Evolutionary conservation across 2,329 filamentous ascomycete species (phyloP).

Genomic region (Fusarium nanum): DNA sequence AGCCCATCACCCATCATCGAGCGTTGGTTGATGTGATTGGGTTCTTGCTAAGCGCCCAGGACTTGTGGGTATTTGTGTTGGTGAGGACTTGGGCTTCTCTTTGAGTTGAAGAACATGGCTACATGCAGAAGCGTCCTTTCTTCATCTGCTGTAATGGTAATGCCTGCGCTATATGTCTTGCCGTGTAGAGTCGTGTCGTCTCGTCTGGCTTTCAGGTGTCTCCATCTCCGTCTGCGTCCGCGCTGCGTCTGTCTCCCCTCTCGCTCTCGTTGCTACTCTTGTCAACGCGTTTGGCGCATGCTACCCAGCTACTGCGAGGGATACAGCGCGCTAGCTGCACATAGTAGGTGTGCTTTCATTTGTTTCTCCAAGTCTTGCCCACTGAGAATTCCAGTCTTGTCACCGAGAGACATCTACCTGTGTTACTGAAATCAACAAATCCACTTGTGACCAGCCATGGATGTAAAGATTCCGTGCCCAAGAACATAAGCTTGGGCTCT

Average conservation of each 20-base stretch:
- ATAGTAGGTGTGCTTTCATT: constrained; percentile 26
- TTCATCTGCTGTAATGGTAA: constrained; percentile 3
- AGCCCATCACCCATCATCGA: constrained; percentile 50
- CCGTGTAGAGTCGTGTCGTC: not conserved
- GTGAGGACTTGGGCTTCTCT: constrained; percentile 32
- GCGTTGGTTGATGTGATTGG: constrained; percentile 50
- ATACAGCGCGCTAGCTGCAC: constrained; percentile 40
- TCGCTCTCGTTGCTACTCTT: constrained; percentile 26
- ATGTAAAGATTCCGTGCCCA: not conserved
- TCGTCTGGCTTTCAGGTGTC: constrained; percentile 23
- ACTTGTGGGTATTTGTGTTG: constrained; percentile 42
- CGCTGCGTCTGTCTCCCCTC: constrained; percentile 4
- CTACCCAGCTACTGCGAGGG: constrained; percentile 45
- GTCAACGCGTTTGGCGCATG: constrained; percentile 30
- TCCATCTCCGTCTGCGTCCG: constrained; percentile 1
- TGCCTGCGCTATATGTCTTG: constrained; percentile 21
- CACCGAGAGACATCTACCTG: not conserved
- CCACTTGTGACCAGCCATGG: constrained; percentile 9
- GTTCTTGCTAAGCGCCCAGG: constrained; percentile 50
- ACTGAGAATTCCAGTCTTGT: constrained; percentile 5
- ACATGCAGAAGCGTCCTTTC: constrained; percentile 43
- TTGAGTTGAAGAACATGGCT: constrained; percentile 27
- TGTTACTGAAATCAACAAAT: not conserved
- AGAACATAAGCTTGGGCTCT: constrained; percentile 23
- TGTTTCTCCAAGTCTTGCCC: not conserved